Evolutionary conservation across 2,329 filamentous ascomycete species (phyloP), one percentile per base, ranked within the genome.

Genomic region (Hypoxylon sp.): DNA sequence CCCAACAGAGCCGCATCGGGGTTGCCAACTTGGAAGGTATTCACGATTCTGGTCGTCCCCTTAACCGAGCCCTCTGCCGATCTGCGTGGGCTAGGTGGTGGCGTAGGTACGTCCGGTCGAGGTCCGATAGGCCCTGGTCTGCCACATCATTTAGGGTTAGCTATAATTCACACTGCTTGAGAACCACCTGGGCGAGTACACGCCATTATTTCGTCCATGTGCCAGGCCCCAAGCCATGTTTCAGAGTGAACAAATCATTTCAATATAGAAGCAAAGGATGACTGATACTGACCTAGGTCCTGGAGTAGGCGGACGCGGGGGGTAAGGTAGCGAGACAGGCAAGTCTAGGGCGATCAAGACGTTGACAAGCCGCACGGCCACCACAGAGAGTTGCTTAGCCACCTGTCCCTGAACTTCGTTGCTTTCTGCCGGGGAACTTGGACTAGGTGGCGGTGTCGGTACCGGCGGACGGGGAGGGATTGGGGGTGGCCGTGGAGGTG

Each of bases 391-490:
- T 8, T 54, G 51, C 36, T 32, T 21, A 27, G 16, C 45, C 30
- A 51, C 19, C 5, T 25, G 7, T 25, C 16, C 21, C 17, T 37
- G 34, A 27, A 53, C 34, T 27, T 32, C 31, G 30, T 26, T 43
- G 19, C 30, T n/a, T 17, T 36, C 49, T 26, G 17, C 31, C 27
- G 17, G 20, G 25, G 55, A 45, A 4, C 12, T 59, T 52, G 65
- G 65, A 37, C 66, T 68, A 2, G 66, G 67, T 20, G 66, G 67
- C 36, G 67, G 65, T 23, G 67, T 67, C 31, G 65, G 67, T 29
- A 51, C 62, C 35, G 63, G 59, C 5, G 63, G 65, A 27, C 38
- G 55, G 52, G 63, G 66, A 35, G 59, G 63, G 29, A 62, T 61
- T 50, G 63, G 53, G 48, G 56, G 50, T 46, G 64, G 64, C 45